These are phyloP conservation scores for Galium porrigens DNA, from an alignment of 305 asterid species.

Conservation along the genomic window DNA sequence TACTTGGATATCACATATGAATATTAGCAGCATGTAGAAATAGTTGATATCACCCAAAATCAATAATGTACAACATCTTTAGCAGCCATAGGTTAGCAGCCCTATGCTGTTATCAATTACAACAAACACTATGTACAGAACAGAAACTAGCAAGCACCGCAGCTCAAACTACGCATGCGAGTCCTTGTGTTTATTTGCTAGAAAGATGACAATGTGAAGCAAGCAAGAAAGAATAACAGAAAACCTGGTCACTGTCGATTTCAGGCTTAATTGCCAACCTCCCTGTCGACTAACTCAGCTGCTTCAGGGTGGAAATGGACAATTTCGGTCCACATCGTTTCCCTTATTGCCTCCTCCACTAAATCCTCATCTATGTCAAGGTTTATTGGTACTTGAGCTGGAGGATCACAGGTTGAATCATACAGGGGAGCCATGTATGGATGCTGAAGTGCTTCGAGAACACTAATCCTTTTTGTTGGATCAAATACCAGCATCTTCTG, in stretches of 20 bases:
- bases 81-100: background rate
- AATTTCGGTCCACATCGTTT: slow-evolving; percentile 53
- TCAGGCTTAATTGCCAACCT: slow-evolving; percentile 18
- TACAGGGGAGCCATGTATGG: slow-evolving; percentile 62
- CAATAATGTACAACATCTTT: background rate
- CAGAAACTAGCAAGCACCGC: slow-evolving; percentile 18
- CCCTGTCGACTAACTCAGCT: slow-evolving; percentile 23
- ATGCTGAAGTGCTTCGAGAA: slow-evolving; percentile 50
- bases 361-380: slow-evolving; percentile 57
- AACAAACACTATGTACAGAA: slow-evolving; percentile 12
- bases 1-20: background rate
- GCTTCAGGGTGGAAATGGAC: slow-evolving; percentile 49
- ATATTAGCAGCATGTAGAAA: background rate
- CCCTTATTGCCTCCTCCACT: slow-evolving; percentile 52
- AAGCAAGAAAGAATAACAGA: slow-evolving; percentile 15
- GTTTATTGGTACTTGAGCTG: slow-evolving; percentile 47
- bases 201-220: slow-evolving; percentile 1
- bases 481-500: slow-evolving; percentile 64
- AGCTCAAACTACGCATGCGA: slow-evolving; percentile 42
- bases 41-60: background rate
- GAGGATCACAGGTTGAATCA: slow-evolving; percentile 48
- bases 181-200: slow-evolving; percentile 31
- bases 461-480: slow-evolving; percentile 60
- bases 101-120: background rate
- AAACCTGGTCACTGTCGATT: slow-evolving; percentile 8